Evolutionary conservation across 2,329 filamentous ascomycete genomes (phyloP), one percentile per base, ranked within the genome.

Genomic region (Calonectria hongkongensis): DNA sequence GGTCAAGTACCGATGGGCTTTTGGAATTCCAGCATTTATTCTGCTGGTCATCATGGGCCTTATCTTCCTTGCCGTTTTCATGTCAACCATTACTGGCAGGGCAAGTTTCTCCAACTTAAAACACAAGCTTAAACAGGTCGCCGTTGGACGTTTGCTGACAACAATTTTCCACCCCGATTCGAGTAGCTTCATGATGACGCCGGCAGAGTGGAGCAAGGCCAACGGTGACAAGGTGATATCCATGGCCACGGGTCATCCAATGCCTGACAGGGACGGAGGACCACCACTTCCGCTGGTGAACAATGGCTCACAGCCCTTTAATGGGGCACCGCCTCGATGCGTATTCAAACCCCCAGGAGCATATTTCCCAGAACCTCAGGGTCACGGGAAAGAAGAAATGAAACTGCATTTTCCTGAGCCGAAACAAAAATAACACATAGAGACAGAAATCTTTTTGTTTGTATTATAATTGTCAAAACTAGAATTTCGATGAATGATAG

Each of bases 1-100:
- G 10, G 66, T 79, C 63, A 78, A 75, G 45, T 79, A 77, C 66
- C 72, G 62, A 8, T 78, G 71, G 67, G 58, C 36, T 5, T 79
- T 77, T 66, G 76, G 72, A 6, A 77, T 79, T 10, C 77, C 77
- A 0, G 77, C 76, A 5, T 75, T 74, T 39, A 56, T 79, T 6
- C 62, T 78, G 15, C 43, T 65, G 1, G 30, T 74, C 7, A 41
- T 45, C 36, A 67, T 78, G 50, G 36, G 45, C 27, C 33, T 73
- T 3, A 64, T 76, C 18, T 64, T 69, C 9, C 33, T 74, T 6
- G 60, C 51, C 2, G 66, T 75, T n/a, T 28, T 72, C 18, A 63
- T 62, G 13, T 70, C 72, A 0, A 41, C 72, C 21, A 58, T 72
- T 12, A 47, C 70, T 1, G 71, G 75, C 21, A 70, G 66, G 36